These are phyloP conservation scores for Leccinum subtestaceum DNA, from an alignment of 768 basidiomycete genomes.

Conservation along the genomic window DNA sequence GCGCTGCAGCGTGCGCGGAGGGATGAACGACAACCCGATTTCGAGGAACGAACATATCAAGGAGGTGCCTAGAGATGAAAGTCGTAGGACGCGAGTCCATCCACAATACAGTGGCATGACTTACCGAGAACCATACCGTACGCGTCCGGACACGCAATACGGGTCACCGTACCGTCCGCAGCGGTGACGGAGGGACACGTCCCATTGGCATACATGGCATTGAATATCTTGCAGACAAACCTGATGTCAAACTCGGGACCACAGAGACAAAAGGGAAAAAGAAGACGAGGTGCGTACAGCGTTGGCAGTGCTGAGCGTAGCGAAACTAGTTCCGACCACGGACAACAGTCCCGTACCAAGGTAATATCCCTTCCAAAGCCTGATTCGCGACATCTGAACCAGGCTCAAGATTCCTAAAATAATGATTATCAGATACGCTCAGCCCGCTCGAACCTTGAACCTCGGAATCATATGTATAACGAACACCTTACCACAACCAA, in stretches of 20 bases:
- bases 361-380: constrained; percentile 59
- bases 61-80: constrained; percentile 71
- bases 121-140: constrained; percentile 75
- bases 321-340: constrained; percentile 58
- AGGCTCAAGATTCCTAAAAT: constrained; percentile 64
- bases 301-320: constrained; percentile 52
- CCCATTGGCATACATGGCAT: constrained; percentile 74
- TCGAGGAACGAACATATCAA: constrained; percentile 73
- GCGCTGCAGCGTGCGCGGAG: no score
- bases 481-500: constrained; percentile 59
- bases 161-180: constrained; percentile 57
- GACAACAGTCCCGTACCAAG: constrained; percentile 79
- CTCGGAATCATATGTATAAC: neutral
- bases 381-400: constrained; percentile 74
- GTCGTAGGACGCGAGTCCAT: no score
- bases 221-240: constrained; percentile 52
- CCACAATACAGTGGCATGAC: constrained; percentile 4
- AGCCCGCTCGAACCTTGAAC: neutral
- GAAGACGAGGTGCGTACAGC: constrained; percentile 41
- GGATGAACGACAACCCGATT: no score
- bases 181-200: constrained; percentile 63
- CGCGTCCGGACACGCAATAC: constrained; percentile 70
- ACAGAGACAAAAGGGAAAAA: neutral
- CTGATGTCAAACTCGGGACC: neutral
- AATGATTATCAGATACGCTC: no score